Conservation (phyloP, 1,139 yeast species). For the Martiniozyma asiatica region DNA sequence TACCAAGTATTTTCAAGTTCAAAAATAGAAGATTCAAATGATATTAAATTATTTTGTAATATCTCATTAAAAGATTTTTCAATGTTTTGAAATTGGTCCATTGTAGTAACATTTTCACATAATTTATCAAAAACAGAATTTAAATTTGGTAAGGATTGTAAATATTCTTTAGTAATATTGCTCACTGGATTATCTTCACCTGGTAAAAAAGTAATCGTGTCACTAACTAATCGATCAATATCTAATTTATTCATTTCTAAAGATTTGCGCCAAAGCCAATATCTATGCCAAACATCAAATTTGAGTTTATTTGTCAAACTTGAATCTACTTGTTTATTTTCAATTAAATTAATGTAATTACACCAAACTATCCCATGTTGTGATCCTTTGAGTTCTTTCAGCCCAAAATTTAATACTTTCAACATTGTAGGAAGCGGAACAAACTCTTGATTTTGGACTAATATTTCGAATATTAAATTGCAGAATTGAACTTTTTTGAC, state of each 20-base stretch:
- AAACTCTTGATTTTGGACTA: too few species aligned
- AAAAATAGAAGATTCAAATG: slow-evolving; percentile 14
- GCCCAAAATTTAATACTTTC: slow-evolving; percentile 2
- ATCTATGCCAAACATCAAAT: slow-evolving; percentile 5
- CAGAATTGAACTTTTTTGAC: too few species aligned
- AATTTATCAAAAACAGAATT: slow-evolving; percentile 2
- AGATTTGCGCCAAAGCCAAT: slow-evolving; percentile 6
- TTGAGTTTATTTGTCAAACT: not conserved
- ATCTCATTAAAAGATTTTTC: slow-evolving; percentile 9
- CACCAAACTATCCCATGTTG: slow-evolving; percentile 8
- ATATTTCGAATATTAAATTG: too few species aligned
- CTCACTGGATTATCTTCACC: too few species aligned
- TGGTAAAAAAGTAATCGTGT: too few species aligned
- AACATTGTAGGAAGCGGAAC: not conserved
- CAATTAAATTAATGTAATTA: not conserved
- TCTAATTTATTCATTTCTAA: slow-evolving; percentile 2
- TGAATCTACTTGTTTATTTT: not conserved
- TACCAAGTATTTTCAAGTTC: slow-evolving; percentile 4
- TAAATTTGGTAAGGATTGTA: slow-evolving; percentile 3
- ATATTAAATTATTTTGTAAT: slow-evolving; percentile 22
- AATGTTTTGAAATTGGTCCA: slow-evolving; percentile 2
- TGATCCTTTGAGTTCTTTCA: slow-evolving; percentile 1
- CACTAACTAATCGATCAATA: too few species aligned
- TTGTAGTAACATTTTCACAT: not conserved
- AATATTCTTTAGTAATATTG: too few species aligned